Percentiles rank a stretch among this genome's conserved stretches.
These are phyloP conservation scores for Mimosa bimucronata DNA, from an alignment of 306 rosid genomes.

Conservation along the genomic window DNA sequence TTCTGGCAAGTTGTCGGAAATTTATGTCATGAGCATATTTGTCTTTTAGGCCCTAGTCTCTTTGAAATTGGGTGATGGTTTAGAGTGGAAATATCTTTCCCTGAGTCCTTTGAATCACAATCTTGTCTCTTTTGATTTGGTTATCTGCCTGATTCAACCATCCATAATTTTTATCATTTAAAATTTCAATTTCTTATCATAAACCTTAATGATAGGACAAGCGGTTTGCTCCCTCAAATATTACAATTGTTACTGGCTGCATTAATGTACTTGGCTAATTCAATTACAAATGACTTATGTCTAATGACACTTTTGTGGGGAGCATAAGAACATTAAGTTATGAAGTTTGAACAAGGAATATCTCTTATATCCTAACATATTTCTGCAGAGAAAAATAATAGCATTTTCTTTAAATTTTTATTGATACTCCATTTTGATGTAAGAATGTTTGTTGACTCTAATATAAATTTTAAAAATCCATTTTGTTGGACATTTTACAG, in stretches of 20 bases:
- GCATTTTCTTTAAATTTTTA: neutral
- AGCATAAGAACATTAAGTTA: neutral
- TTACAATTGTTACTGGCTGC: neutral
- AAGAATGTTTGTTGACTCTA: conserved; percentile 16
- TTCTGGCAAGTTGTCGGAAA: neutral
- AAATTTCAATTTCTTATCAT: neutral
- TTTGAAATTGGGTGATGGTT: neutral
- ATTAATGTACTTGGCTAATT: neutral
- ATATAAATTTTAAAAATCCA: neutral
- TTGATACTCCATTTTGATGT: conserved; percentile 21
- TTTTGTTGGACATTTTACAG: conserved; percentile 5
- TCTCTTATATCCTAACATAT: neutral
- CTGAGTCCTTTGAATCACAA: neutral
- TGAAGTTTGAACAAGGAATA: neutral
- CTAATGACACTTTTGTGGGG: neutral
- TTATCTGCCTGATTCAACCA: neutral
- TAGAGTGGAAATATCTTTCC: neutral
- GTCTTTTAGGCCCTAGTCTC: conserved; percentile 2
- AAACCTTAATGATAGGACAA: neutral
- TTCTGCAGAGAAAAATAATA: neutral
- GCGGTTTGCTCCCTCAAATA: neutral
- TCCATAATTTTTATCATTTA: neutral
- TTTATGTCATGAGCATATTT: neutral
- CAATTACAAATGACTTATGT: neutral
- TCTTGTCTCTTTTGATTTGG: neutral